A percentile compares a stretch with the other conserved stretches of the same genome.
Conservation (phyloP, 2,329 filamentous ascomycete species). For the Dendryphion nanum region DNA sequence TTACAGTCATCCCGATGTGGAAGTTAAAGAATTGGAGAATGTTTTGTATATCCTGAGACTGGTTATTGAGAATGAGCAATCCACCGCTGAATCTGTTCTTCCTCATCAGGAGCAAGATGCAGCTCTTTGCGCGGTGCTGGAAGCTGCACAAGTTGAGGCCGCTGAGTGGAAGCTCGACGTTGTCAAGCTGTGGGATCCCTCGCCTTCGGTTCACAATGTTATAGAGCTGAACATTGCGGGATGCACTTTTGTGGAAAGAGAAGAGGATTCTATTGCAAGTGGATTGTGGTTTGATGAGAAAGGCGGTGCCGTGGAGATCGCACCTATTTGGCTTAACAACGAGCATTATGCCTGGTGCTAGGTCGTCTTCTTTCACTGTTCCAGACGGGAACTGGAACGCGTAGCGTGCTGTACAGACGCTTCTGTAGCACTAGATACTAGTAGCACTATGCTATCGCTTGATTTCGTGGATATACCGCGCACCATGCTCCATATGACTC, state of each 20-base stretch:
- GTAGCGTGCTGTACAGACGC: no score
- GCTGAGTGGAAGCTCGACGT: constrained; percentile 63
- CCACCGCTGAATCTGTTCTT: constrained; percentile 7
- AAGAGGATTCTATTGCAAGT: constrained; percentile 64
- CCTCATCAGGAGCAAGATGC: constrained; percentile 8
- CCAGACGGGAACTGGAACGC: no score
- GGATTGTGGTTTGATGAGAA: constrained; percentile 62
- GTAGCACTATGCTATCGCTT: no score
- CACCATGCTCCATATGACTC: no score
- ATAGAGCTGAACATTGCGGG: constrained; percentile 10
- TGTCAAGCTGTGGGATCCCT: constrained; percentile 80
- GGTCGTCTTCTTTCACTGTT: no score
- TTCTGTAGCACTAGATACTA: no score
- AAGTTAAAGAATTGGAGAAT: constrained; percentile 53
- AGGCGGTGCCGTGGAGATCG: neutral
- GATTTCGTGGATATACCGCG: no score
- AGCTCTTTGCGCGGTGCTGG: constrained; percentile 54
- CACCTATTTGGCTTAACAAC: neutral
- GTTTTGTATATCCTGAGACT: constrained; percentile 66
- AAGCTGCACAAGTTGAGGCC: constrained; percentile 66
- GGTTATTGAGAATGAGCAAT: constrained; percentile 53
- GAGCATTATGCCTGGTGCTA: constrained; percentile 2
- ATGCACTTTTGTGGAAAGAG: constrained; percentile 43
- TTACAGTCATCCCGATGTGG: constrained; percentile 33
- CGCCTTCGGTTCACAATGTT: constrained; percentile 38